Base-by-base conservation (phyloP, 257 asterid genomes). In the Mitragyna speciosa region DNA sequence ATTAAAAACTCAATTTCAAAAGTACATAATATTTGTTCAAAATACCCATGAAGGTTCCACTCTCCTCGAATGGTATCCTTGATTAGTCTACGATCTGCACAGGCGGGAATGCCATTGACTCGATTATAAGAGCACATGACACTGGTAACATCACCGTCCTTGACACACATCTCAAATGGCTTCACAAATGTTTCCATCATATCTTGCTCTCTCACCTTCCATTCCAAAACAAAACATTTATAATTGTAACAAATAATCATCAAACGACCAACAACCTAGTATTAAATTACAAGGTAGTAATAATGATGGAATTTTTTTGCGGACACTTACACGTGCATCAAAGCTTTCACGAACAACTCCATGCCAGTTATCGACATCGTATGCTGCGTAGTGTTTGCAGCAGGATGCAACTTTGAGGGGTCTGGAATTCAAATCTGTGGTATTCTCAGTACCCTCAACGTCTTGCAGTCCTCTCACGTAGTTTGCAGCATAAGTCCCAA, bases 361-460 rank as follows among this genome's bases (percentile, higher is more conserved):
- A 0, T 22, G 54, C 91, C 90, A 89, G 12, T 76, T 82, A 54
- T 87, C 91, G 5, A 89, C 81, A 36, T 89, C 91, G 54, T 89
- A 89, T 28, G 93, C 90, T 2, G 89, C 85, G 52, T 82, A 89
- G 28, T 89, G 92, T 76, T 89, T 89, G 86, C 92, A 89, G 36
- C 89, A 86, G 1, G 85, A 79, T 7, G 88, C 85, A 22, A 87
- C 87, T 49, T 86, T 86, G 78, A 71, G 89, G 89, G 89, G 89
- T 66, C 89, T 66, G 5, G 83, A 15, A 47, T 79, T 51, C 19
- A 51, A 51, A 19, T 85, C 90, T 0, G 45, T 5, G 1, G 33
- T 0, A 4, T 73, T 76, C 54, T 76, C 83, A 1, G 56, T 19
- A 0, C 92, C 92, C 48, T 79, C 87, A 5, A 84, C 82, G 61